A percentile compares a stretch with the other conserved stretches of the same genome.
Conservation (phyloP, 768 basidiomycete genomes). For the Podaxis rugospora region DNA sequence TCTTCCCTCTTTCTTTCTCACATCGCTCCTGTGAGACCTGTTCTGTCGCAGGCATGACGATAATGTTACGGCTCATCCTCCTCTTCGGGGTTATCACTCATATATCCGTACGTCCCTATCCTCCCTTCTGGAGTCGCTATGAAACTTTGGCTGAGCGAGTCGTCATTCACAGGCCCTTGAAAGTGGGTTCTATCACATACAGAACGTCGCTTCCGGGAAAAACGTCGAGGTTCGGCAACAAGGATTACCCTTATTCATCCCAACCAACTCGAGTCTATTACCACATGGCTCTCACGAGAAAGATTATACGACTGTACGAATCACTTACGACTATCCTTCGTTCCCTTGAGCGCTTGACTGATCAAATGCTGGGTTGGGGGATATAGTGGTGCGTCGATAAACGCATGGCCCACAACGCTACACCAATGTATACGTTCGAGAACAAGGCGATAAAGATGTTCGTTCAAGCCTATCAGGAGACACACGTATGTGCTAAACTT, state of each 20-base stretch:
- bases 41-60: not conserved
- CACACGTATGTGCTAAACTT: not conserved
- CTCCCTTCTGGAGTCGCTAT: not conserved
- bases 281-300: not conserved
- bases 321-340: not conserved
- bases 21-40: not conserved
- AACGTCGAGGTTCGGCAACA: not conserved
- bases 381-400: slow-evolving; percentile 2
- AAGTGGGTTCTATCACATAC: slow-evolving; percentile 1
- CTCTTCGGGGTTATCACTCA: not conserved
- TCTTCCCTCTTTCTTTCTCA: not conserved
- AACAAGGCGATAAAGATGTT: slow-evolving; percentile 3
- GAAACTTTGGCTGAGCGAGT: not conserved
- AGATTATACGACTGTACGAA: not conserved
- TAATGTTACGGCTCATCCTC: not conserved
- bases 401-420: not conserved
- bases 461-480: not conserved
- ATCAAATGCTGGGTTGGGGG: not conserved
- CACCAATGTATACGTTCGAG: not conserved
- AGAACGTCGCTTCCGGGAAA: not conserved
- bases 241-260: not conserved
- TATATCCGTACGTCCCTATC: not conserved
- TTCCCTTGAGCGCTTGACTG: not conserved
- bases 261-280: not conserved
- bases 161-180: not conserved